Conservation (phyloP, 2,329 filamentous ascomycete genomes). For the Cytospora schulzeri region DNA sequence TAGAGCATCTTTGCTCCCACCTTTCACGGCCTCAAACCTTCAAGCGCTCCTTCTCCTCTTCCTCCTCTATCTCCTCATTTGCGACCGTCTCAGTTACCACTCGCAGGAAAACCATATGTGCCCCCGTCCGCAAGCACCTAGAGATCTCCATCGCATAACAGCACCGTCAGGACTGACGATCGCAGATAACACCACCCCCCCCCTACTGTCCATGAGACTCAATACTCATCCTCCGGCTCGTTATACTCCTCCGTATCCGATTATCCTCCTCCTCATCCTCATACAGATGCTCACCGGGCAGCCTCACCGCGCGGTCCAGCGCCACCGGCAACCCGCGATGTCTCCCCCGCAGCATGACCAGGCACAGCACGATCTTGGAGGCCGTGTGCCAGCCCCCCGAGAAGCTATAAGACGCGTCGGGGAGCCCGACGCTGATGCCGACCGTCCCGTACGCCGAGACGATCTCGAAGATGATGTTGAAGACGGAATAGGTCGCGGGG, state of each 20-base stretch:
- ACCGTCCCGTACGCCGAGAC: constrained; percentile 62
- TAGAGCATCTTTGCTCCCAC: neutral
- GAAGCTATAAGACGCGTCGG: constrained; percentile 55
- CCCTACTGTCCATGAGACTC: neutral
- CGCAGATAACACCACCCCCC: neutral
- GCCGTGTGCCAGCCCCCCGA: constrained; percentile 55
- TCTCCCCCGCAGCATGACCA: constrained; percentile 57
- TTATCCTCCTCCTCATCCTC: constrained; percentile 46
- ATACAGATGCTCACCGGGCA: constrained; percentile 42
- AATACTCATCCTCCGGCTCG: constrained; percentile 24
- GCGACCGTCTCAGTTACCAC: neutral
- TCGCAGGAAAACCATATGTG: neutral
- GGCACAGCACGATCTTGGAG: constrained; percentile 59
- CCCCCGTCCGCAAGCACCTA: no score
- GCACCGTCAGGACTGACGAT: neutral
- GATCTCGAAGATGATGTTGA: constrained; percentile 60
- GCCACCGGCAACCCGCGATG: constrained; percentile 58
- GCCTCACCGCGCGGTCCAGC: constrained; percentile 54
- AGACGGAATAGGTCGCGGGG: constrained; percentile 57
- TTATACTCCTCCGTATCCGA: constrained; percentile 42
- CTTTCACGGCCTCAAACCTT: neutral
- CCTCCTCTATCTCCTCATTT: no score
- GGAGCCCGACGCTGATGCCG: constrained; percentile 58
- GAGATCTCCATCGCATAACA: neutral
- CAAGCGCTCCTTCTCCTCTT: neutral